phyloP scores from a whole-genome alignment of 179 eudicot species.

The Silene noctiflora region DNA sequence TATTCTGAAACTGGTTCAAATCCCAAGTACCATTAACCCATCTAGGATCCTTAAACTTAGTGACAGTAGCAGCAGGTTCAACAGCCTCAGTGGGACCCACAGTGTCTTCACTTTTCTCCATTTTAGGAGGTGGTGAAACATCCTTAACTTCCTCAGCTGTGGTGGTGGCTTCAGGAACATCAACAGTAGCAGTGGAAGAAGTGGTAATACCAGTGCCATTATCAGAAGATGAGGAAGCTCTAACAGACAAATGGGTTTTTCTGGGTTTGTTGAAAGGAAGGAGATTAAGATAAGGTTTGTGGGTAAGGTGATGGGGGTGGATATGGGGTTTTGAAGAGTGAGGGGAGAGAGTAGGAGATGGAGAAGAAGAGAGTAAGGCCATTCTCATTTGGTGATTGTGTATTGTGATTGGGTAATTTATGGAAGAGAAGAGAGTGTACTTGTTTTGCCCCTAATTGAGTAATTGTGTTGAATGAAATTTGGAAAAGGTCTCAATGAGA shows the following conservation, averaged over 20 bases:
- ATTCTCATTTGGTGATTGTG: constrained; percentile 30
- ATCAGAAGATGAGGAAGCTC: constrained; percentile 28
- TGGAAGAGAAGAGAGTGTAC: not conserved
- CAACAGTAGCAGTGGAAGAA: constrained; percentile 16
- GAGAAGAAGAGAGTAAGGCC: constrained; percentile 39
- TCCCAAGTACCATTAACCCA: constrained; percentile 75
- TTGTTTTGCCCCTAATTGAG: too few species aligned
- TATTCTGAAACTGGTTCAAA: constrained; percentile 49
- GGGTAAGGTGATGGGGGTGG: constrained; percentile 20
- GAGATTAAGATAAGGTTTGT: constrained; percentile 35
- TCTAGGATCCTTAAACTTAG: constrained; percentile 29
- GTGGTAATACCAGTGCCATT: constrained; percentile 39
- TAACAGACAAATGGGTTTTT: constrained; percentile 24
- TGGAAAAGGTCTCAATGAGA: not conserved
- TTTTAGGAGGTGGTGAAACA: not conserved
- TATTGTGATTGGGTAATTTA: not conserved
- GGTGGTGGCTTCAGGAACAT: constrained; percentile 7
- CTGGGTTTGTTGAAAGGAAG: constrained; percentile 23
- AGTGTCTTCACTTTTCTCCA: constrained; percentile 26
- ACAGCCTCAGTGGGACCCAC: constrained; percentile 22
- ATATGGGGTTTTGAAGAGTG: constrained; percentile 23
- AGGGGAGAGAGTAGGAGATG: constrained; percentile 28
- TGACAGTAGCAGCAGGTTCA: constrained; percentile 16
- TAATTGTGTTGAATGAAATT: too few species aligned
- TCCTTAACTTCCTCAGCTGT: constrained; percentile 21